Base-by-base conservation (phyloP, 345 rosid species). In the Gossypium turneri region DNA sequence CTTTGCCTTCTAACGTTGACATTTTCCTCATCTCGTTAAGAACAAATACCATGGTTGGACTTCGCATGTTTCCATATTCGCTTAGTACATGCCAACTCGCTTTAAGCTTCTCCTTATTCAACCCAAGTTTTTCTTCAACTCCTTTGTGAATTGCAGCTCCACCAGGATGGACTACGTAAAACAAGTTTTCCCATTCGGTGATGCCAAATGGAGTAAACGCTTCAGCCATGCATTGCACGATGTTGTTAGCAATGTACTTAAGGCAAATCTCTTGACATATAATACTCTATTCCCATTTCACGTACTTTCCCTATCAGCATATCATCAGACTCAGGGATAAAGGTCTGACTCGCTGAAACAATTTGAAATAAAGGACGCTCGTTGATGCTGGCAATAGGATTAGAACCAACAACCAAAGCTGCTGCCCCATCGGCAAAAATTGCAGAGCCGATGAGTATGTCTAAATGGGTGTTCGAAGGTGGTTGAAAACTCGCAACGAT, bases 51-150 rank as follows among this genome's bases (percentile, higher is more conserved):
- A 92, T 94, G 17, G 92, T 88, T 7, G 97, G 94, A 68, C 97
- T 88, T 1, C 93, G 86, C 97, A 90, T 88, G 83, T 92, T 92
- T 1, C 94, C 97, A 34, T 79, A 92, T 57, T 92, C 93, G 5
- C 92, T 77, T 47, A 92, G 79, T 41, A 90, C 87, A 7, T 88
- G 88, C 1, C 97, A 80, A 0, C 92, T 90, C 3, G 93, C 88
- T 13, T 82, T 34, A 34, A 34, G 41, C 41, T 34, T 34, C 41
- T 34, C 41, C 7, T 34, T 34, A 34, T 34, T 5, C 7, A 34
- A 34, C 41, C 41, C 7, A 34, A 34, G 41, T 34, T 34, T 34
- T 34, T 34, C 41, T 34, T 34, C 41, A 34, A 34, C 0, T 34
- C 41, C 41, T 34, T 34, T 5, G 7, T 5, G 41, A 34, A 34